Conservation (phyloP, 1,284 basidiomycete species). For the Leccinum cinnamomeum region DNA sequence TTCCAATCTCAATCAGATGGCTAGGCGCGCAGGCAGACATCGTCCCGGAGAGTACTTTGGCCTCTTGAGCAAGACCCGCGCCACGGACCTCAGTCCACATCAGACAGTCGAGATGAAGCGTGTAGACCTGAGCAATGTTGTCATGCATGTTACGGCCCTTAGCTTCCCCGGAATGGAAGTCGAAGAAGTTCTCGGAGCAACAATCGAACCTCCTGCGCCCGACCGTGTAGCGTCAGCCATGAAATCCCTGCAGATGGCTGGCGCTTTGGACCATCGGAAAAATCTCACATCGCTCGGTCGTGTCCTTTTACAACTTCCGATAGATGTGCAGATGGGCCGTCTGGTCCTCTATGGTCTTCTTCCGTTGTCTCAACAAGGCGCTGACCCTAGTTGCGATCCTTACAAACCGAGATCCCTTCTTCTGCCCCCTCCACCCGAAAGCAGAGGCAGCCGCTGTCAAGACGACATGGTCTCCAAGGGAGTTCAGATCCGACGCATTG, state of each 20-base stretch:
- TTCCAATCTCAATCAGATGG: conserved; percentile 93
- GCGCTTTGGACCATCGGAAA: conserved; percentile 79
- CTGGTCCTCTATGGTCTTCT: conserved; percentile 92
- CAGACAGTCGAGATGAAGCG: conserved; percentile 97
- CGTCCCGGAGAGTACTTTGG: conserved; percentile 91
- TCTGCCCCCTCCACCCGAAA: conserved; percentile 76
- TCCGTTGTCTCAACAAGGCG: conserved; percentile 90
- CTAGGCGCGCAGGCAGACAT: conserved; percentile 92
- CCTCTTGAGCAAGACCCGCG: conserved; percentile 69
- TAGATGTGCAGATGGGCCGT: conserved; percentile 89
- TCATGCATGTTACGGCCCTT: conserved; percentile 98
- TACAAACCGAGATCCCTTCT: conserved; percentile 89
- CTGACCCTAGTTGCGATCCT: conserved; percentile 89
- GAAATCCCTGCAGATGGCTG: conserved; percentile 80
- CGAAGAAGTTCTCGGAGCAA: conserved; percentile 82
- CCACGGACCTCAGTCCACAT: conserved; percentile 70
- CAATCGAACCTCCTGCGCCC: conserved; percentile 89
- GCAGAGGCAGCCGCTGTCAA: conserved; percentile 69
- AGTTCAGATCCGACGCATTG: conserved; percentile 86
- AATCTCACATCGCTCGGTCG: conserved; percentile 86
- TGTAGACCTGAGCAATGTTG: conserved; percentile 86
- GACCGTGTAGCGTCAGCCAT: conserved; percentile 83
- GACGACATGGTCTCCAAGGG: conserved; percentile 75
- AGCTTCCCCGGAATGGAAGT: conserved; percentile 87
- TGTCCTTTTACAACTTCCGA: conserved; percentile 86